Conservation (phyloP, 1,284 basidiomycete species). For the Malassezia slooffiae region DNA sequence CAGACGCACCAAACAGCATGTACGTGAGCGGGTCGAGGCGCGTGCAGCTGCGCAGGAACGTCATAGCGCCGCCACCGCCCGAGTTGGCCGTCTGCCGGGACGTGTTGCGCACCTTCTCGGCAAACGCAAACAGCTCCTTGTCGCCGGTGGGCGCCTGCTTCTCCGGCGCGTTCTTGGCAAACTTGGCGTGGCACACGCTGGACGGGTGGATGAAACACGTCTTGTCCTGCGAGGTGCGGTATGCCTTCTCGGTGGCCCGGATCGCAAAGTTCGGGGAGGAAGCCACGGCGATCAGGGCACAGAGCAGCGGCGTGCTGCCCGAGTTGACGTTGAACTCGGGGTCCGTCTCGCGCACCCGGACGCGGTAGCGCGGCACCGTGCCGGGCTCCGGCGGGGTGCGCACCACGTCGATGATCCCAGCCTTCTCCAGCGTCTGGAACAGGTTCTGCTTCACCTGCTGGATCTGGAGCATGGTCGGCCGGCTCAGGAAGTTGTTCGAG, state of each 20-base stretch:
- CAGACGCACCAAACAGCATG: constrained; percentile 80
- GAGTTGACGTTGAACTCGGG: constrained; percentile 53
- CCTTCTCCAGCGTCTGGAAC: constrained; percentile 64
- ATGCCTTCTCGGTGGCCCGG: constrained; percentile 60
- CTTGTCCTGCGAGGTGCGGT: constrained; percentile 75
- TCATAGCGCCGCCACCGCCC: constrained; percentile 53
- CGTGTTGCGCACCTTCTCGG: constrained; percentile 71
- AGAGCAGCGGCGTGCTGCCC: constrained; percentile 66
- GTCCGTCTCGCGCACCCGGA: constrained; percentile 49
- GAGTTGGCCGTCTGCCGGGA: constrained; percentile 50
- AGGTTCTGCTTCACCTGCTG: constrained; percentile 75
- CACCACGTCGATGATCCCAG: constrained; percentile 45
- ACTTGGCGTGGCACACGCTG: constrained; percentile 71
- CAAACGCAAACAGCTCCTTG: constrained; percentile 72
- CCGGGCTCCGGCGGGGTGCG: constrained; percentile 10
- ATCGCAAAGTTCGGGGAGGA: constrained; percentile 90
- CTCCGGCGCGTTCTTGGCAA: constrained; percentile 51
- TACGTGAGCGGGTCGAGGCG: constrained; percentile 80
- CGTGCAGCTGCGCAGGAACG: constrained; percentile 56
- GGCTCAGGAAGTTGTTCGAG: constrained; percentile 75
- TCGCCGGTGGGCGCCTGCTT: constrained; percentile 27
- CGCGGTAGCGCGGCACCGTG: constrained; percentile 15
- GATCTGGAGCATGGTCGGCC: constrained; percentile 69
- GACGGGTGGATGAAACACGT: constrained; percentile 72
- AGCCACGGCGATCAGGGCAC: constrained; percentile 73